Evolutionary conservation across 805 yeast genomes (phyloP), one percentile per base, ranked within the genome.

Genomic region (Yamadazyma philogaea): DNA sequence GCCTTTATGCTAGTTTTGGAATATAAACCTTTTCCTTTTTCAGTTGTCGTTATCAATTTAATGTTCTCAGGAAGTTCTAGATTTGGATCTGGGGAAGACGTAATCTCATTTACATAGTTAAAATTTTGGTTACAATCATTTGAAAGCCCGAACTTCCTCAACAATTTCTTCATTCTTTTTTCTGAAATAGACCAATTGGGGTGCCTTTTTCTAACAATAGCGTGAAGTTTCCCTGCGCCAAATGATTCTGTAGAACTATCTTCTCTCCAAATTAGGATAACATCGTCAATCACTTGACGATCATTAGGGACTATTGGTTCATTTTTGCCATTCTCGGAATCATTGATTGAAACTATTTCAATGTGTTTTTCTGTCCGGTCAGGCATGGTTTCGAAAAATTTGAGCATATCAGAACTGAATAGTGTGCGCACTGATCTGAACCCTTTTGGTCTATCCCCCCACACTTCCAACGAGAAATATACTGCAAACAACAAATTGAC

Each of bases 101-200:
- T 63, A 49, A 82, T 81, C 30, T 80, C 74, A 46, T 66, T 68
- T 14, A 76, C 79, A 50, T 78, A 82, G 6, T 78, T 68, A 49
- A 64, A 72, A 38, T 64, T 71, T 6, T 66, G 59, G 22, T 47
- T 49, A 6, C 54, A 49, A 22, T 52, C 53, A 10, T 47, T 55
- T 21, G 74, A 61, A 39, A 84, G 64, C 7, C 84, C 85, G 57
- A 74, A 79, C 36, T 69, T 69, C 51, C 79, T 77, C 48, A 85
- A 65, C 7, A 79, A 59, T 0, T 70, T 53, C 51, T 75, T 73
- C 30, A 87, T 65, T 37, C 85, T 64, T 46, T 78, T 75, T 44
- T 78, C 82, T 16, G 82, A 73, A 1, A 87, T 53, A 2, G 74
- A 52, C 96, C 96, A 87, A 34, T 64, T 66, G 0, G 80, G 75